Conservation (phyloP, 1,139 yeast genomes). For the Nematodospora anomalae region DNA sequence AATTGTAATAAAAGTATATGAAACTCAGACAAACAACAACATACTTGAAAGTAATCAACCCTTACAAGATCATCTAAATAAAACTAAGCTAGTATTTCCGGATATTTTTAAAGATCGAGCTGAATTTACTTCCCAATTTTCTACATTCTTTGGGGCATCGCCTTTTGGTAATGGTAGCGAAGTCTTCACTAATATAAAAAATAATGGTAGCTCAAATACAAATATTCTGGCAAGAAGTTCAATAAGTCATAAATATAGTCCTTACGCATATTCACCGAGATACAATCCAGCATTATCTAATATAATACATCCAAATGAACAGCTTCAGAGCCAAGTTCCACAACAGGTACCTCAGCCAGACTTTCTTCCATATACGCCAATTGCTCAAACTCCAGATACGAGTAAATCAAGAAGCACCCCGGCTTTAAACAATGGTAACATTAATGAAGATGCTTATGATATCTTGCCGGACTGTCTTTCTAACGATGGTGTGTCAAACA, state of each 20-base stretch:
- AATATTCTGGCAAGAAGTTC: not conserved
- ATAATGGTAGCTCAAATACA: not conserved
- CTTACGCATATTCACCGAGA: constrained; percentile 20
- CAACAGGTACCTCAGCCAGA: constrained; percentile 4
- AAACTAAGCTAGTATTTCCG: constrained; percentile 25
- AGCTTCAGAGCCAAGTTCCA: constrained; percentile 1
- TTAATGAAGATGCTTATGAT: constrained; percentile 10
- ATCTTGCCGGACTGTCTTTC: constrained; percentile 17
- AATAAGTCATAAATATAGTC: constrained; percentile 5
- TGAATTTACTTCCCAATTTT: constrained; percentile 13
- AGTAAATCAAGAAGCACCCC: not conserved
- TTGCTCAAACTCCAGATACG: not conserved
- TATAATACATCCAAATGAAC: constrained; percentile 20
- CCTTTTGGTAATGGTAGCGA: constrained; percentile 13
- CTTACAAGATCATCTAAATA: constrained; percentile 26
- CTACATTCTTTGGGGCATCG: constrained; percentile 17
- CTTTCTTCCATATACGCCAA: not conserved
- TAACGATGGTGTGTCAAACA: constrained; percentile 21
- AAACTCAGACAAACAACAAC: constrained; percentile 12
- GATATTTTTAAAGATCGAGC: constrained; percentile 20
- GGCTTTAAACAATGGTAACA: not conserved
- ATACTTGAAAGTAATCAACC: constrained; percentile 11
- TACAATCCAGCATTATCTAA: constrained; percentile 28
- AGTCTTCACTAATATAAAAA: not conserved
- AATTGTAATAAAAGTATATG: constrained; percentile 21